Conservation (phyloP, 1,284 basidiomycete species). For the Microbotryomycetes sp. region DNA sequence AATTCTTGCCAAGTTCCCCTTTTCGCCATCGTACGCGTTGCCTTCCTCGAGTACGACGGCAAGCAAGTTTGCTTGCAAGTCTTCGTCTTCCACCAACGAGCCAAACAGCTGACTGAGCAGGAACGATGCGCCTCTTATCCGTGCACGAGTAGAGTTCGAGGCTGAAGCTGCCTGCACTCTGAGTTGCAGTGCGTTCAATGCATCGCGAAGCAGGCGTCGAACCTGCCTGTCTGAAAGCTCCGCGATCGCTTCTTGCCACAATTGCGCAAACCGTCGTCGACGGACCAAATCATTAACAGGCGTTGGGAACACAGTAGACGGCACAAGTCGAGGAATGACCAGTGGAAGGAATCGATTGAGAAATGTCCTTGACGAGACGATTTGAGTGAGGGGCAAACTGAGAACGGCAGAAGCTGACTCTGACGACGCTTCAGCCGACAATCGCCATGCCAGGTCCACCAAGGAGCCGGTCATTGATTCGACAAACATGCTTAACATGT, state of each 20-base stretch:
- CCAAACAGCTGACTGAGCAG: constrained; percentile 17
- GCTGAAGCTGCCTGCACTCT: not conserved
- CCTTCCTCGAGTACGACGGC: not conserved
- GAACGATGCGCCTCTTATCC: not conserved
- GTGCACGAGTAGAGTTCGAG: not conserved
- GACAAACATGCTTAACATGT: too few relatives aligned
- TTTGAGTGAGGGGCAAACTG: not conserved
- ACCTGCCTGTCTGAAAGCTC: constrained; percentile 17
- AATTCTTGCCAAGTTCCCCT: not conserved
- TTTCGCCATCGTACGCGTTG: not conserved
- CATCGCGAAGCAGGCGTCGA: constrained; percentile 6
- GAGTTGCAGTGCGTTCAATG: constrained; percentile 7
- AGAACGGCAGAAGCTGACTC: constrained; percentile 1
- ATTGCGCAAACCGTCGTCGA: constrained; percentile 4
- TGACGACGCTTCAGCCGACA: not conserved
- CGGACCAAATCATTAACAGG: constrained; percentile 6
- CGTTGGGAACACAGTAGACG: constrained; percentile 9
- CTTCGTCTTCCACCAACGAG: not conserved
- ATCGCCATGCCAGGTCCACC: not conserved
- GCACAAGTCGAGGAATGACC: constrained; percentile 8
- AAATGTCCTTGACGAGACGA: not conserved
- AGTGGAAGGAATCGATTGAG: not conserved
- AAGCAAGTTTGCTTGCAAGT: not conserved
- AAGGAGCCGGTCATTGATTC: not conserved
- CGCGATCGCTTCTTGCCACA: constrained; percentile 8